Percentiles rank a stretch among this genome's conserved stretches.
Conservation (phyloP, 1,139 yeast species). For the Taiozyma onychis region DNA sequence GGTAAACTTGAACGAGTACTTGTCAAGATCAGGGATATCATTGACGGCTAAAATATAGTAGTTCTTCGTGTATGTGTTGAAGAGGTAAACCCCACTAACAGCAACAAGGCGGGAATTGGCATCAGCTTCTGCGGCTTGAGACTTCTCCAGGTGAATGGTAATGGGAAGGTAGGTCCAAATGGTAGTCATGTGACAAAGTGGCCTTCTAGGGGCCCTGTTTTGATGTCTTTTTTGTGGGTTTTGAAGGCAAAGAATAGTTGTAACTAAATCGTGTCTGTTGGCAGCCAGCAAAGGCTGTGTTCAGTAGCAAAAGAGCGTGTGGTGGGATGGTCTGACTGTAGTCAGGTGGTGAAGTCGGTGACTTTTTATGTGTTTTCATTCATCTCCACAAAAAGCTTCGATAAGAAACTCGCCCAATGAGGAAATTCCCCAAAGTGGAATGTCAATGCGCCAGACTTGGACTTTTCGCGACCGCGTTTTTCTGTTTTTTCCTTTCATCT, state of each 20-base stretch:
- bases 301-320: background rate
- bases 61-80: conserved; percentile 7
- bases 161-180: conserved; percentile 20
- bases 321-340: background rate
- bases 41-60: conserved; percentile 16
- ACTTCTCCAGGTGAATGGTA: conserved; percentile 17
- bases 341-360: background rate
- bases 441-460: background rate
- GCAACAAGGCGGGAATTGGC: conserved; percentile 7
- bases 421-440: background rate
- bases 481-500: background rate
- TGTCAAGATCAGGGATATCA: conserved; percentile 10
- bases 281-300: background rate
- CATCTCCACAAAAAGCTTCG: conserved; percentile 6
- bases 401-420: background rate
- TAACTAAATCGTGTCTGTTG: background rate
- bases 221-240: background rate
- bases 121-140: background rate
- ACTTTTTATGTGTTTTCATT: background rate
- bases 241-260: background rate
- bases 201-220: background rate
- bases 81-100: conserved; percentile 19
- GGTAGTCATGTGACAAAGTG: background rate
- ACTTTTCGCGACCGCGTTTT: background rate
- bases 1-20: conserved; percentile 10